Evolutionary conservation across 2,329 filamentous ascomycete species (phyloP).

Genomic region (Apiospora malaysiana): DNA sequence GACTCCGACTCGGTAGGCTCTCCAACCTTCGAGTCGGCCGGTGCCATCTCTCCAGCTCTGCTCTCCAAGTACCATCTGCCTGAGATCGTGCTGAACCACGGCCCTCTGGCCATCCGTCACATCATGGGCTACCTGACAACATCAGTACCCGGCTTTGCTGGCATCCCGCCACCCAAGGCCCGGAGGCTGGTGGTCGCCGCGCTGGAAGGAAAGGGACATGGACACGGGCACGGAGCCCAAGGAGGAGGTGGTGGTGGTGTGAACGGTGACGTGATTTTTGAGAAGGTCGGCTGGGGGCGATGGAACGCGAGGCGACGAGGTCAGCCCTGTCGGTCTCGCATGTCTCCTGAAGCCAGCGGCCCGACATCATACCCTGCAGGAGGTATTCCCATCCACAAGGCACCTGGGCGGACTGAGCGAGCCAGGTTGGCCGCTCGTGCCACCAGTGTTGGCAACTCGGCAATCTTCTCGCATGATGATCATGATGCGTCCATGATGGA

Average conservation of each 20-base stretch:
- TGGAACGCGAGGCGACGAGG: constrained; percentile 86
- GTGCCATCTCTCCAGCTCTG: constrained; percentile 83
- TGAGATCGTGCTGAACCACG: constrained; percentile 86
- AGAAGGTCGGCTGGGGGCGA: constrained; percentile 96
- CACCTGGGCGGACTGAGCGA: constrained; percentile 51
- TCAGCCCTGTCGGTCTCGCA: constrained; percentile 56
- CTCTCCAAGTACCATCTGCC: constrained; percentile 90
- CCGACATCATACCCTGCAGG: constrained; percentile 52
- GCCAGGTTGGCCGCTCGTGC: constrained; percentile 56
- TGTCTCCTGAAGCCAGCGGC: constrained; percentile 48
- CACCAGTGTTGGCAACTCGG: constrained; percentile 72
- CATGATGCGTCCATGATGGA: constrained; percentile 73
- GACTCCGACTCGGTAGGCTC: constrained; percentile 53
- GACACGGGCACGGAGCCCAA: constrained; percentile 50
- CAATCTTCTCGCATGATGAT: constrained; percentile 77
- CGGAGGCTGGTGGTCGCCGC: constrained; percentile 91
- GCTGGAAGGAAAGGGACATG: constrained; percentile 75
- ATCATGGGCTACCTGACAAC: constrained; percentile 95
- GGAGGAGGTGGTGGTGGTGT: constrained; percentile 65
- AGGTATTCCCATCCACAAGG: constrained; percentile 61
- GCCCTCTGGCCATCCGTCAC: constrained; percentile 90
- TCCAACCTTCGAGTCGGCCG: constrained; percentile 70
- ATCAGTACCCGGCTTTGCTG: constrained; percentile 89
- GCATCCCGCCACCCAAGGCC: constrained; percentile 87
- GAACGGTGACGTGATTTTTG: constrained; percentile 79